Evolutionary conservation across 2,329 filamentous ascomycete genomes (phyloP).

Genomic region (Neoascochyta sp.): DNA sequence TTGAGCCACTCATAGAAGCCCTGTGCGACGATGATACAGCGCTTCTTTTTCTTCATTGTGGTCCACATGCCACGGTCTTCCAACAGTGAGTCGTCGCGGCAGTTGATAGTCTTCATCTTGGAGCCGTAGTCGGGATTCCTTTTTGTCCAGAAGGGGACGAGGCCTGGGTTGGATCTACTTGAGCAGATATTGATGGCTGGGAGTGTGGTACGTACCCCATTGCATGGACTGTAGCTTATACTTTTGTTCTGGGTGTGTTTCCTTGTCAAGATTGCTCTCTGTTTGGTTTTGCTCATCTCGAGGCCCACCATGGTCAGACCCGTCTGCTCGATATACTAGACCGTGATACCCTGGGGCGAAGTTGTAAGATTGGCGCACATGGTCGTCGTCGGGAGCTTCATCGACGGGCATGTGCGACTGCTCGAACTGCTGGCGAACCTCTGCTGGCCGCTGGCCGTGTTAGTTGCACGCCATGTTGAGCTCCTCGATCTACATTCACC

Average conservation of each 20-base stretch:
- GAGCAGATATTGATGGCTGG: conserved; percentile 1
- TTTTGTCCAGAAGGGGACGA: conserved; percentile 92
- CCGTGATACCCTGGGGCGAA: conserved; percentile 87
- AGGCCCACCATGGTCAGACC: conserved; percentile 55
- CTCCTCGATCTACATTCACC: conserved; percentile 23
- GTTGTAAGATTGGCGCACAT: conserved; percentile 75
- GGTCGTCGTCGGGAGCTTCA: conserved; percentile 68
- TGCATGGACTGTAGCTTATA: conserved; percentile 92
- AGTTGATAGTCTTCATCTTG: conserved; percentile 89
- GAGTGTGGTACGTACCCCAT: conserved; percentile 62
- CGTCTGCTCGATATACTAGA: conserved; percentile 77
- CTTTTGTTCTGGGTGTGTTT: conserved; percentile 42
- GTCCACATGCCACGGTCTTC: conserved; percentile 83
- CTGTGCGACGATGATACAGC: conserved; percentile 82
- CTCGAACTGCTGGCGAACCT: conserved; percentile 69
- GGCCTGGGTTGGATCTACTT: conserved; percentile 43
- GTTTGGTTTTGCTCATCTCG: conserved; percentile 7
- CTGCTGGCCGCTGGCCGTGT: conserved; percentile 63
- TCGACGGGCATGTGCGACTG: conserved; percentile 70
- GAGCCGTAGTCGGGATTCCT: conserved; percentile 71
- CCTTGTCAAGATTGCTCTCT: conserved; percentile 7
- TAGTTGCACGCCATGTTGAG: conserved; percentile 5
- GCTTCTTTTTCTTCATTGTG: conserved; percentile 82
- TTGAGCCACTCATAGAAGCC: conserved; percentile 98
- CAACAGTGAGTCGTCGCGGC: conserved; percentile 79